Base-by-base conservation (phyloP, 2,329 filamentous ascomycete genomes). In the Oidium heveae region DNA sequence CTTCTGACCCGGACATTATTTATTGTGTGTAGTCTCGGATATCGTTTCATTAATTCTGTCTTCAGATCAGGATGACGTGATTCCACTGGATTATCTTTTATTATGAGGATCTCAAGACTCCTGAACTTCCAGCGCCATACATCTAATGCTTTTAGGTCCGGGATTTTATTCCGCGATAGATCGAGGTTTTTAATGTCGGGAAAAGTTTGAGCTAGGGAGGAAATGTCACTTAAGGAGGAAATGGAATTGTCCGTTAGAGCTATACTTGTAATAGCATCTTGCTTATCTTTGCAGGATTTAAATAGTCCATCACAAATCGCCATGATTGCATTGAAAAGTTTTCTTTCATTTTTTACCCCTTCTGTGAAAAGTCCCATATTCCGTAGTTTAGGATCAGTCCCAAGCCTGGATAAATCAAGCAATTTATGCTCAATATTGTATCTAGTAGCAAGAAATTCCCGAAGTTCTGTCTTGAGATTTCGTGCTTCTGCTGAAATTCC, bases 261-360 rank as follows among this genome's bases (percentile, higher is more conserved):
- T 61, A 96, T 81, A 63, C 86, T 89, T 59, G 82, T 72, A 52
- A 98, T 82, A 4, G 82, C 82, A 50, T 87, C 81, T 52, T 79
- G 76, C 66, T 88, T 88, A 52, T 82, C 80, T 57, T 81, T 72
- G 13, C 75, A 65, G 1, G 75, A 80, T 60, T 82, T 80, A 70
- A 94, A 94, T 18, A 82, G 75, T 57, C 77, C 71, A 54, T 93
- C 80, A 65, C 85, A 87, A 50, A 95, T 80, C 56, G 78, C 79
- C 84, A 96, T 94, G 58, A 96, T 73, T 1, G 85, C 89, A 54
- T 84, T 85, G 69, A 96, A 95, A 58, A 94, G 84, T 66, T 95
- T 98, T n/a, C 60, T 57, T 12, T 61, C 59, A 22, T 57, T 60
- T 3, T 81, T 78, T 56, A 75, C 76, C 56, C 71, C 77, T 58